phyloP scores from a whole-genome alignment of 306 rosid genomes.

The Ormosia semicastrata region DNA sequence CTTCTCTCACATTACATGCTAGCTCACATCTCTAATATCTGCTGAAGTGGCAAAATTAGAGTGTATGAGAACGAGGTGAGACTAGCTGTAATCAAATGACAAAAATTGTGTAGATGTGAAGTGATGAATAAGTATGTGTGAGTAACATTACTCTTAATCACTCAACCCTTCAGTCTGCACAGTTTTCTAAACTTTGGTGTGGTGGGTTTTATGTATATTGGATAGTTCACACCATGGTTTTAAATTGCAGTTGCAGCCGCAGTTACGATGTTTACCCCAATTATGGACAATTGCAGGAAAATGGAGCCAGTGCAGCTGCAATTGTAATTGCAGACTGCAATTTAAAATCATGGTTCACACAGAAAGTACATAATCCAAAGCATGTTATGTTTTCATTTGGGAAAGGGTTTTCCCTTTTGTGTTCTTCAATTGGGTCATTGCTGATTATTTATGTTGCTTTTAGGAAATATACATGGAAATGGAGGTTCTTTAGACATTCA shows the following conservation, averaged over 20 bases:
- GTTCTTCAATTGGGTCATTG: slow-evolving; percentile 9
- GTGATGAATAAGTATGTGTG: too few relatives aligned
- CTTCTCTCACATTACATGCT: too few relatives aligned
- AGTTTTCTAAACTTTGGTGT: slow-evolving; percentile 12
- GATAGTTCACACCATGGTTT: slow-evolving; percentile 17
- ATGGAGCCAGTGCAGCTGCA: too few relatives aligned
- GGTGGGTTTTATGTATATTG: slow-evolving; percentile 38
- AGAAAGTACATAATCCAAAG: slow-evolving; percentile 37
- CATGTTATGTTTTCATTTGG: slow-evolving; percentile 14
- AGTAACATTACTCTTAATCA: background rate
- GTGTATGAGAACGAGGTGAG: too few relatives aligned
- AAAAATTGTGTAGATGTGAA: too few relatives aligned
- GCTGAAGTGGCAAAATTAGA: too few relatives aligned
- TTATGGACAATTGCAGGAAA: too few relatives aligned
- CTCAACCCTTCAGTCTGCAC: background rate
- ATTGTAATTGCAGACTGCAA: too few relatives aligned
- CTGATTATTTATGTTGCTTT: slow-evolving; percentile 6
- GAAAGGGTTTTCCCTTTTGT: slow-evolving; percentile 20
- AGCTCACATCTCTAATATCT: too few relatives aligned
- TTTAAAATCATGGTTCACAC: background rate
- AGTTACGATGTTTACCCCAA: too few relatives aligned
- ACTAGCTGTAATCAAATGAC: too few relatives aligned
- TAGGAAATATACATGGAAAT: slow-evolving; percentile 26
- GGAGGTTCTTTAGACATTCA: slow-evolving; percentile 20
- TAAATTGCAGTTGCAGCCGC: too few relatives aligned